A percentile compares a stretch with the other conserved stretches of the same genome.
Conservation (phyloP, 1,284 basidiomycete species). For the Papiliotrema flavescens region DNA sequence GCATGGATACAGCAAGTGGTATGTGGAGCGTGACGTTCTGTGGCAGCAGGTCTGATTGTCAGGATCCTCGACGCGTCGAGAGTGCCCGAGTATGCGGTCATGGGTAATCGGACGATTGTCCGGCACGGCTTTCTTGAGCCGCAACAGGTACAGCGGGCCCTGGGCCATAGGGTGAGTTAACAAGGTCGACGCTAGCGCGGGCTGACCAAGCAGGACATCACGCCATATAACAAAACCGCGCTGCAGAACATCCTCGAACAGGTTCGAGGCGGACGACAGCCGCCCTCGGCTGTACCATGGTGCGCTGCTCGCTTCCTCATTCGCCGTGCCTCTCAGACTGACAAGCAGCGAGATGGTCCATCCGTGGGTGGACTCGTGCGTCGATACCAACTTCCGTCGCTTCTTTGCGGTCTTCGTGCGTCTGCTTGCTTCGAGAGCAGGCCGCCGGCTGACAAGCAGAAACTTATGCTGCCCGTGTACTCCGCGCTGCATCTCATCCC, state of each 20-base stretch:
- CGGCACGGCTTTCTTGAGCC: constrained; percentile 59
- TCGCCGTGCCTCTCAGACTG: neutral
- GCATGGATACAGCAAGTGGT: constrained; percentile 72
- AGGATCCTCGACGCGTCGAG: constrained; percentile 65
- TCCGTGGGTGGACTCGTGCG: constrained; percentile 71
- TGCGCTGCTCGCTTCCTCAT: constrained; percentile 11
- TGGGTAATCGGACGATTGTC: constrained; percentile 62
- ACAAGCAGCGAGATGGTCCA: constrained; percentile 61
- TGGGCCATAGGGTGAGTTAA: constrained; percentile 54
- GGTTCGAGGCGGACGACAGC: constrained; percentile 21
- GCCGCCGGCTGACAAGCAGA: constrained; percentile 7
- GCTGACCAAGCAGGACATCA: constrained; percentile 28
- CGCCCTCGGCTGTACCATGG: constrained; percentile 58
- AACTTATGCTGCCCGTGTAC: constrained; percentile 75
- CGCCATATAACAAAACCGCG: constrained; percentile 24
- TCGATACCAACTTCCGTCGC: constrained; percentile 63
- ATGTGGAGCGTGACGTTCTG: constrained; percentile 19
- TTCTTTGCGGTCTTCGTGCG: constrained; percentile 69
- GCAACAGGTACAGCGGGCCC: constrained; percentile 57
- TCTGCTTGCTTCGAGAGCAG: neutral
- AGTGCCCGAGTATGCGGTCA: constrained; percentile 60
- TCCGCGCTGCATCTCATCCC: constrained; percentile 89
- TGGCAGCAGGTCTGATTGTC: neutral
- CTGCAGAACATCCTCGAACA: constrained; percentile 33
- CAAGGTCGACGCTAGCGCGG: neutral